phyloP scores from a whole-genome alignment of 805 yeast species.

The Suhomyces prunicola region DNA sequence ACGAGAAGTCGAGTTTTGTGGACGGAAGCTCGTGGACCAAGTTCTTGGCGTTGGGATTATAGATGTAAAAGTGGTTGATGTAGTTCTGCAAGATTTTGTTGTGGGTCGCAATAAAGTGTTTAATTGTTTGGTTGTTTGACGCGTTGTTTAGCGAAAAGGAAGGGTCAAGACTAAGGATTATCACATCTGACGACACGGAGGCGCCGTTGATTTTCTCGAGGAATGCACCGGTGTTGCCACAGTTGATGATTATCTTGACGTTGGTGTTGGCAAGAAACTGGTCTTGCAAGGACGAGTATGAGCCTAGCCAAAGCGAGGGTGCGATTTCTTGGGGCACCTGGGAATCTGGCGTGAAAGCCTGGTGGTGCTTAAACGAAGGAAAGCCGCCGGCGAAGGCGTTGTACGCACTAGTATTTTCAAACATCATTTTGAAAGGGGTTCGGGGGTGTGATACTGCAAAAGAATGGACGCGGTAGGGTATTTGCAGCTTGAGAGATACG shows the following conservation, averaged over 20 bases:
- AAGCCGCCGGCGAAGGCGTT: not conserved
- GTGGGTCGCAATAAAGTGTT: slow-evolving; percentile 26
- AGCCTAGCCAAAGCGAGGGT: slow-evolving; percentile 30
- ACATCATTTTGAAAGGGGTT: not conserved
- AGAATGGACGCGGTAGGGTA: not conserved
- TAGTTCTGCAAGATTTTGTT: slow-evolving; percentile 38
- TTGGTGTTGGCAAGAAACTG: slow-evolving; percentile 14
- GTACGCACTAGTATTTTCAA: not conserved
- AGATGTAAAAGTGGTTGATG: slow-evolving; percentile 32
- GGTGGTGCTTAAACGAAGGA: not conserved
- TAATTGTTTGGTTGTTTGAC: slow-evolving; percentile 16
- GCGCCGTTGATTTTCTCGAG: slow-evolving; percentile 21
- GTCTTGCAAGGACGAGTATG: slow-evolving; percentile 11
- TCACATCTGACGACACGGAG: slow-evolving; percentile 33
- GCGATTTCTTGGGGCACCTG: slow-evolving; percentile 19
- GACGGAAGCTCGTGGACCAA: slow-evolving; percentile 29
- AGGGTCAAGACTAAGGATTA: slow-evolving; percentile 38
- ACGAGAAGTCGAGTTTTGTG: slow-evolving; percentile 22
- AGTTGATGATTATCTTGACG: slow-evolving; percentile 38
- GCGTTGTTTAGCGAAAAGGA: slow-evolving; percentile 17
- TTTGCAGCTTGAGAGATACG: not conserved
- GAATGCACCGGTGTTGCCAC: slow-evolving; percentile 32
- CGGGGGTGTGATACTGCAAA: not conserved
- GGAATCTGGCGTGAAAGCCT: not conserved
- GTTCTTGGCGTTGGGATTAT: slow-evolving; percentile 26